Evolutionary conservation across 2,329 filamentous ascomycete genomes (phyloP), one percentile per base, ranked within the genome.

Genomic region (Fonsecaea multimorphosa): DNA sequence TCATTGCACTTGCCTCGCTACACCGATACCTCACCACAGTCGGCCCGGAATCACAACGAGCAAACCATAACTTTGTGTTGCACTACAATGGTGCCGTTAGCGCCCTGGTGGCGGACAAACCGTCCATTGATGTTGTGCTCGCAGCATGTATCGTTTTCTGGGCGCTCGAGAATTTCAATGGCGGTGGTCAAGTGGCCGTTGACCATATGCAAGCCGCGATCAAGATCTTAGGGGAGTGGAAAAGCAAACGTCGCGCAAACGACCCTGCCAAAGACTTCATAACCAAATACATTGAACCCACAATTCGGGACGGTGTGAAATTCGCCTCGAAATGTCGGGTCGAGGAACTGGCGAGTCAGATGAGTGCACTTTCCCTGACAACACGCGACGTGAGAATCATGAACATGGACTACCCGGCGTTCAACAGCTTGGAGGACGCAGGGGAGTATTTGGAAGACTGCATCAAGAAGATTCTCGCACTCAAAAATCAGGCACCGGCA

Each of bases 201-300:
- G 61, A 65, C 46, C 67, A 69, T 36, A 62, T 69, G 61, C 63
- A 69, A 34, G 67, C 67, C 3, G 67, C 67, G 5, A 52, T 67
- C 58, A 69, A 69, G 46, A 69, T 69, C 36, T 62, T 69, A 3
- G 64, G 64, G 12, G 67, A 69, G 44, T 67, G 65, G 64, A 69
- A 69, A 58, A 49, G 58, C 24, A 67, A 59, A 29, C 38, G 27
- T 24, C 53, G 62, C 27, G 32, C 53, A n/a, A 57, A 60, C 22
- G 55, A 64, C 27, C 57, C 64, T 6, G 40, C 61, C 31, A 44
- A 67, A 51, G 64, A 64, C 46, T 54, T 67, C 22, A 69, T 69
- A 56, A 58, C 61, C 7, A 63, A 52, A 24, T 62, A 69, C 52
- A 64, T 69, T 31, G 64, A 69, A 29, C 67, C 67, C 2, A 59